Evolutionary conservation across 1,139 yeast species (phyloP).

Genomic region (Scheffersomyces segobiensis): DNA sequence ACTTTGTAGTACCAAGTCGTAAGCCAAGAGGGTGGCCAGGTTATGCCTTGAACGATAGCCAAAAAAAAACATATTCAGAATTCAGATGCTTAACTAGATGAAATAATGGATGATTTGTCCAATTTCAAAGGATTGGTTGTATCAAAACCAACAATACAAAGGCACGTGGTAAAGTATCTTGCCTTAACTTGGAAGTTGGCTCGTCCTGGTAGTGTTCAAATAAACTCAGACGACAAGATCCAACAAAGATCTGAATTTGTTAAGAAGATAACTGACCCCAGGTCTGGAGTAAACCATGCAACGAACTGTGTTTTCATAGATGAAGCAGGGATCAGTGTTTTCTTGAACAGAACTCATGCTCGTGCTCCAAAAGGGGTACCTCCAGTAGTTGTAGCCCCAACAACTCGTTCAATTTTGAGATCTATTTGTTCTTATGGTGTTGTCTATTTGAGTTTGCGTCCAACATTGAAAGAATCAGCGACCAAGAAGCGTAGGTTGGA

Average conservation of each 20-base stretch:
- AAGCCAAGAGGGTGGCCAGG: too few relatives aligned
- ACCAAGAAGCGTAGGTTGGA: conserved; percentile 1
- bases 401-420: neutral
- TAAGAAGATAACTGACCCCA: neutral
- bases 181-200: conserved; percentile 2
- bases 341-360: conserved; percentile 2
- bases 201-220: neutral
- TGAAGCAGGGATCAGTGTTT: conserved; percentile 3
- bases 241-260: conserved; percentile 2
- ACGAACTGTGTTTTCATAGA: conserved; percentile 4
- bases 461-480: neutral
- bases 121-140: conserved; percentile 1
- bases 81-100: too few relatives aligned
- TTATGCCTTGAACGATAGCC: too few relatives aligned
- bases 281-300: neutral
- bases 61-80: too few relatives aligned
- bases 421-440: conserved; percentile 2
- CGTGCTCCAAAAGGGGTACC: conserved; percentile 2
- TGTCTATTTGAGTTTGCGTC: conserved; percentile 4
- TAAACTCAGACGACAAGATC: neutral
- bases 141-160: conserved; percentile 1
- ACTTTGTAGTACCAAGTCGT: too few relatives aligned
- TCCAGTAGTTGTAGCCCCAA: conserved; percentile 3
- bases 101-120: conserved; percentile 1
- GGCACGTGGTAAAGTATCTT: neutral